phyloP scores from a whole-genome alignment of 805 yeast species.

The Barnettozyma populi region DNA sequence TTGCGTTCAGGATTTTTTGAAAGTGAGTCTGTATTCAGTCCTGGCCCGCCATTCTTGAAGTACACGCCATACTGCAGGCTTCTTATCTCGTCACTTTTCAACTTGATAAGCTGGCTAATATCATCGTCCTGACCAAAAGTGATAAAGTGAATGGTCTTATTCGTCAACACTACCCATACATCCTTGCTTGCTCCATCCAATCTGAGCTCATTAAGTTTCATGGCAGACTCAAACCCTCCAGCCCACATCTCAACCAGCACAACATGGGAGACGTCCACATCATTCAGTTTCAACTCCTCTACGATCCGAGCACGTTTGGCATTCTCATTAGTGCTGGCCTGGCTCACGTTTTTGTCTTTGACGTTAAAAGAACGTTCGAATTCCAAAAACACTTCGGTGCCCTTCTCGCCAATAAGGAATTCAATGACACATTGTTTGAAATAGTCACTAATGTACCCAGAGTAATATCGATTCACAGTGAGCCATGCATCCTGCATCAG shows the following conservation, averaged over 20 bases:
- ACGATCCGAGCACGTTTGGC: slow-evolving; percentile 20
- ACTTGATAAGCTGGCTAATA: slow-evolving; percentile 13
- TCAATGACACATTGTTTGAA: slow-evolving; percentile 40
- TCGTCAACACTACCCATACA: slow-evolving; percentile 21
- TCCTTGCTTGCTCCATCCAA: slow-evolving; percentile 4
- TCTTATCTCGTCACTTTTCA: slow-evolving; percentile 17
- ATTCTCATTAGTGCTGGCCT: slow-evolving; percentile 20
- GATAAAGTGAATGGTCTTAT: slow-evolving; percentile 17
- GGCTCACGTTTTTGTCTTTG: slow-evolving; percentile 15
- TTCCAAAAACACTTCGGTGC: slow-evolving; percentile 33
- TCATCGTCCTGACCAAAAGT: slow-evolving; percentile 18
- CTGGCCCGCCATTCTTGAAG: slow-evolving; percentile 13
- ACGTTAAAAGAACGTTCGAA: slow-evolving; percentile 34
- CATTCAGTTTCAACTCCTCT: slow-evolving; percentile 12
- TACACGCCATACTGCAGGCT: slow-evolving; percentile 29
- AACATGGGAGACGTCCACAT: slow-evolving; percentile 15
- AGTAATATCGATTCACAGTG: slow-evolving; percentile 37
- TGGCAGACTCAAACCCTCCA: slow-evolving; percentile 21
- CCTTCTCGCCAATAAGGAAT: slow-evolving; percentile 33
- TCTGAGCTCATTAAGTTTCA: slow-evolving; percentile 16
- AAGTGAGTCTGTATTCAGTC: slow-evolving; percentile 13
- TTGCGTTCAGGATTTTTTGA: slow-evolving; percentile 28
- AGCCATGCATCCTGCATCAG: slow-evolving; percentile 38
- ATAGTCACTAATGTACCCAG: slow-evolving; percentile 40
- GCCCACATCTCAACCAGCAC: slow-evolving; percentile 24